Base-by-base conservation (phyloP, 805 yeast genomes). In the Suhomyces canberraensis region DNA sequence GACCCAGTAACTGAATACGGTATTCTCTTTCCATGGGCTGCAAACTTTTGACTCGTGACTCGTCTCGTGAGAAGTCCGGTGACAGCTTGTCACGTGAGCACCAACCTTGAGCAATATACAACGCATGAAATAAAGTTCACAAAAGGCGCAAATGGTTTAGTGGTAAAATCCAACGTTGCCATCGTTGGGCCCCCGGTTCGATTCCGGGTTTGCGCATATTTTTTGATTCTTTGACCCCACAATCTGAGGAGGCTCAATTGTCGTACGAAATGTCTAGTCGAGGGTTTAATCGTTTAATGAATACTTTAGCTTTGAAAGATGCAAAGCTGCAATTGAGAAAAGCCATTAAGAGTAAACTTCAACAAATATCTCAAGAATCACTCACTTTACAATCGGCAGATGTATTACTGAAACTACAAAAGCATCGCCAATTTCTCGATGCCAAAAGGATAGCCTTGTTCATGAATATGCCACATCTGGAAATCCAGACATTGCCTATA, bases 391-490 rank as follows among this genome's bases (percentile, higher is more conserved):
- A 67, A 40, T 64, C 72, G 1, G 22, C 16, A 1, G 25, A 36
- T 9, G 54, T 66, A 3, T 40, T 42, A 8, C 31, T 45, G 1
- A 38, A 44, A 9, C 28, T 69, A n/a, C 15, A 42, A 16, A 25
- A 42, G 2, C 36, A 48, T 22, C 61, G 66, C 0, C 63, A 56
- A 28, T 80, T 79, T 47, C 45, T 54, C 35, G 35, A 45, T 0
- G 76, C 89, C 0, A 47, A 51, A 8, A 65, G 55, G 3, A 55
- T 89, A 2, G 96, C 83, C 0, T 52, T 87, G 20, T 90, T 77
- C 51, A 76, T 89, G 84, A 79, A 75, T 54, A 82, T 90, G 89
- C 87, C 82, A 2, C 46, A 59, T 15, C 71, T 78, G 34, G 97
- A 90, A 58, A 65, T 84, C 1, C 74, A 75, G 38, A 89, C 96